Evolutionary conservation across 305 asterid genomes (phyloP).

Genomic region (Lippia alba): DNA sequence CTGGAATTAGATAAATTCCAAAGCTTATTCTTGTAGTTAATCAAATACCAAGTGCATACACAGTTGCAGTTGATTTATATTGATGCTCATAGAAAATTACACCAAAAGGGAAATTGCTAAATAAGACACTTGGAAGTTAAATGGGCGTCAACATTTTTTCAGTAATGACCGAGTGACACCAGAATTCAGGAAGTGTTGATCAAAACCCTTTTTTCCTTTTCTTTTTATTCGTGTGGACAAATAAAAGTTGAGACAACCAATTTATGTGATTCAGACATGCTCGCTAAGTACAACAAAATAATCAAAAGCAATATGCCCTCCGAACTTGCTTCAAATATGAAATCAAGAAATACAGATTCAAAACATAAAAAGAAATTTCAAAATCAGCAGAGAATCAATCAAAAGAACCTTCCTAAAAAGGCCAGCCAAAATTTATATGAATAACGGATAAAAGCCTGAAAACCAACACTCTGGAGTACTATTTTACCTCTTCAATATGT

Average conservation of each 20-base stretch:
- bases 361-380: neutral
- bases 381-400: neutral
- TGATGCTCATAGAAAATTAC: neutral
- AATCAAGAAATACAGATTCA: conserved; percentile 5
- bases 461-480: too few relatives aligned
- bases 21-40: neutral
- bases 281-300: conserved; percentile 2
- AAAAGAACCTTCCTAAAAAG: neutral
- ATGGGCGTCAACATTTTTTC: neutral
- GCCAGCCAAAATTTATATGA: neutral
- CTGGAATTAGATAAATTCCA: neutral
- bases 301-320: conserved; percentile 11
- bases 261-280: neutral
- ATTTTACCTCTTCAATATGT: neutral
- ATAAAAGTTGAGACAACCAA: neutral
- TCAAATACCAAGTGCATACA: neutral
- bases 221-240: neutral
- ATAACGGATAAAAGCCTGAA: too few relatives aligned
- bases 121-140: neutral
- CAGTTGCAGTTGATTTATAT: neutral
- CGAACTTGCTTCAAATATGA: conserved; percentile 2
- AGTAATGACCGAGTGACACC: neutral
- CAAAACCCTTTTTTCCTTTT: neutral
- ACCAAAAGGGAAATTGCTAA: neutral
- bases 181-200: neutral